These are phyloP conservation scores for Taiwanofungus camphoratus DNA, from an alignment of 1,284 basidiomycete species.

Conservation along the genomic window DNA sequence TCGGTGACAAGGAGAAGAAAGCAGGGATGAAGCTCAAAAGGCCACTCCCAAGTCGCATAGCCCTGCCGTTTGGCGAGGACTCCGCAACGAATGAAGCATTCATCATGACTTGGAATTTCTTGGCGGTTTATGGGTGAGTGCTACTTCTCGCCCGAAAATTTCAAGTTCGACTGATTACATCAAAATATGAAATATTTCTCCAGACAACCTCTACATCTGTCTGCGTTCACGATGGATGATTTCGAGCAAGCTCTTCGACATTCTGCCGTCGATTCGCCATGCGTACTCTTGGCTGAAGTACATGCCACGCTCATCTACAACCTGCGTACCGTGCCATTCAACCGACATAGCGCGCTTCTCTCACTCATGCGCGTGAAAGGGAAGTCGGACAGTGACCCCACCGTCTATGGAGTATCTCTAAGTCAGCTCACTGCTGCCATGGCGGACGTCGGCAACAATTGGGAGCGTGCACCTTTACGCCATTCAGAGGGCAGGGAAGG, in stretches of 20 bases:
- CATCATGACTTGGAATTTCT: slow-evolving; percentile 87
- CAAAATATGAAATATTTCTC: background rate
- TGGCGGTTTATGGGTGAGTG: slow-evolving; percentile 85
- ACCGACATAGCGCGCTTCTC: slow-evolving; percentile 62
- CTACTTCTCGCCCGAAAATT: background rate
- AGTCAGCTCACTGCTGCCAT: slow-evolving; percentile 56
- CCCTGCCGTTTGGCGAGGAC: slow-evolving; percentile 72
- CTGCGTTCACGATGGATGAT: slow-evolving; percentile 92
- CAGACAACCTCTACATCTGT: slow-evolving; percentile 84
- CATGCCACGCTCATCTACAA: slow-evolving; percentile 88
- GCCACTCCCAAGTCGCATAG: slow-evolving; percentile 58
- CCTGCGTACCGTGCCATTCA: slow-evolving; percentile 72
- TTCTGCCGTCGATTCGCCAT: slow-evolving; percentile 61
- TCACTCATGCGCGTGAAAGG: slow-evolving; percentile 54
- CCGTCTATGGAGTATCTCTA: slow-evolving; percentile 47
- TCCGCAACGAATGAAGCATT: slow-evolving; percentile 77
- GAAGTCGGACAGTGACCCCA: slow-evolving; percentile 30
- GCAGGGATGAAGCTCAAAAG: slow-evolving; percentile 63
- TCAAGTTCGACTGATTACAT: background rate
- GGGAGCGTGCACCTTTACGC: slow-evolving; percentile 71
- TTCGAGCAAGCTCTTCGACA: slow-evolving; percentile 87
- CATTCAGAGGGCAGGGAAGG: slow-evolving; percentile 61
- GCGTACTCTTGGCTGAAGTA: slow-evolving; percentile 79
- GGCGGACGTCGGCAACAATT: slow-evolving; percentile 73
- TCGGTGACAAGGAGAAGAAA: slow-evolving; percentile 74